Percentiles rank a stretch among this genome's conserved stretches.
These are phyloP conservation scores for Triticum dicoccoides DNA, from an alignment of 176 grass and related monocot genomes.

Conservation along the genomic window DNA sequence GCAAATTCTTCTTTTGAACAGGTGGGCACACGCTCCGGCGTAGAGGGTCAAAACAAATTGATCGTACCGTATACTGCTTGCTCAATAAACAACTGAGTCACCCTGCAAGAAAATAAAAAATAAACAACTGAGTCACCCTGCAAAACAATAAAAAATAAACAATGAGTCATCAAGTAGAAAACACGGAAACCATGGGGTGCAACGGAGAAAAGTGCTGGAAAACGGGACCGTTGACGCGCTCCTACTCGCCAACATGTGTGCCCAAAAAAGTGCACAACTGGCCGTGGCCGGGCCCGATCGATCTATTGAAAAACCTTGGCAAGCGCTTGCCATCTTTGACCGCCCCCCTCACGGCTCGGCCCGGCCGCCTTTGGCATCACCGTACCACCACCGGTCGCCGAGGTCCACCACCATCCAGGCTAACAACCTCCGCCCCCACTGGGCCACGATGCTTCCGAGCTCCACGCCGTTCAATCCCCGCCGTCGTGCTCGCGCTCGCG, in stretches of 20 bases:
- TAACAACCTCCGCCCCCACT: neutral
- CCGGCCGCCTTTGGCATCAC: neutral
- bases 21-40: no score
- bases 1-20: neutral
- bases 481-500: neutral
- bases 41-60: no score
- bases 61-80: neutral
- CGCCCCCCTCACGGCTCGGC: neutral
- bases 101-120: neutral
- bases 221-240: constrained; percentile 19
- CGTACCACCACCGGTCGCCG: neutral
- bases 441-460: neutral
- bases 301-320: neutral
- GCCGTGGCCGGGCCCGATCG: neutral
- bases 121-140: neutral
- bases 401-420: neutral
- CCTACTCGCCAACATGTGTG: neutral
- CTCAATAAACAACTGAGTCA: no score
- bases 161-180: neutral
- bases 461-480: neutral
- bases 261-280: neutral
- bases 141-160: neutral
- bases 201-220: neutral
- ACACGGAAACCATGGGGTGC: neutral
- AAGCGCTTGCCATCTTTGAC: constrained; percentile 23